phyloP scores from a whole-genome alignment of 768 basidiomycete genomes.

The Mycena galopus region DNA sequence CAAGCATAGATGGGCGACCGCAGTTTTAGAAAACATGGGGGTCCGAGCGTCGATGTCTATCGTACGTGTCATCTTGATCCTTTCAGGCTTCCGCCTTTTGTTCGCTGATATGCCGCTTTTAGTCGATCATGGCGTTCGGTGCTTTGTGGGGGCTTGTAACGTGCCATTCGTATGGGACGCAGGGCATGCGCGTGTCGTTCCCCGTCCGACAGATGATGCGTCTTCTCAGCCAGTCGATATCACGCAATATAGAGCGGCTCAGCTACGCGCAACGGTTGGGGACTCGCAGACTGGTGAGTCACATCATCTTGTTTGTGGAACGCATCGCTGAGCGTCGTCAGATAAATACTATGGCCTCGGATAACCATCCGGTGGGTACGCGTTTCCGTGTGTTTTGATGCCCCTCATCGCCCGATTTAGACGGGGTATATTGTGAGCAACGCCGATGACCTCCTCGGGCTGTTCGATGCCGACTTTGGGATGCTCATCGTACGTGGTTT shows the following conservation, averaged over 20 bases:
- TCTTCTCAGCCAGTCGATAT: slow-evolving; percentile 83
- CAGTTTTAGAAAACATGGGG: slow-evolving; percentile 85
- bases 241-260: slow-evolving; percentile 82
- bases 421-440: slow-evolving; percentile 86
- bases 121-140: slow-evolving; percentile 87
- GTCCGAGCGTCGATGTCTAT: slow-evolving; percentile 91
- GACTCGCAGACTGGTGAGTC: slow-evolving; percentile 78
- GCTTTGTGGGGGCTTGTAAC: slow-evolving; percentile 87
- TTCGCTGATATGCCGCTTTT: background rate
- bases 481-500: slow-evolving; percentile 61
- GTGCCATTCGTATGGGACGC: slow-evolving; percentile 81
- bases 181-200: slow-evolving; percentile 90
- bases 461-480: slow-evolving; percentile 87
- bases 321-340: slow-evolving; percentile 44
- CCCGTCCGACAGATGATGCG: slow-evolving; percentile 87
- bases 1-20: background rate
- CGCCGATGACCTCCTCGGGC: slow-evolving; percentile 79
- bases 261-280: slow-evolving; percentile 82
- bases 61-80: slow-evolving; percentile 59
- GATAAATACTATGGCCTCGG: slow-evolving; percentile 80
- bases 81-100: slow-evolving; percentile 5
- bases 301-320: background rate
- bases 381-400: background rate
- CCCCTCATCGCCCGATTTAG: slow-evolving; percentile 39
- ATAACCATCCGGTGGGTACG: slow-evolving; percentile 66